These are phyloP conservation scores for Hyphodiscus sp. DNA, from an alignment of 2,329 filamentous ascomycete species.

Conservation along the genomic window DNA sequence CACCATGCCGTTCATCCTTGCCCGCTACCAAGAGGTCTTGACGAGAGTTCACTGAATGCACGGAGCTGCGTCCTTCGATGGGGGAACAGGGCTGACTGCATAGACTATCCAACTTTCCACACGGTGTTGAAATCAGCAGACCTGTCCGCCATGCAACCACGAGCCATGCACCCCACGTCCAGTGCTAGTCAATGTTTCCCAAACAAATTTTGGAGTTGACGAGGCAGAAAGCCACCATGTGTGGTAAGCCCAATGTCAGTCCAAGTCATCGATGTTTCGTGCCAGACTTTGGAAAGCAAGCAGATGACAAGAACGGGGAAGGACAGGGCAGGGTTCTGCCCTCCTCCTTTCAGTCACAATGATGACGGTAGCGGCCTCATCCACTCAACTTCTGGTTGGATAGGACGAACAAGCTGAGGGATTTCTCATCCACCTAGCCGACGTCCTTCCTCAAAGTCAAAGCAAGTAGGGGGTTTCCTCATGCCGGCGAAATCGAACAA, in stretches of 20 bases:
- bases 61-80: constrained; percentile 14
- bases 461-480: not conserved
- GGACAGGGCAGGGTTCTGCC: not conserved
- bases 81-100: constrained; percentile 15
- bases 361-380: not conserved
- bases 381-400: not conserved
- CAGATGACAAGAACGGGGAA: not conserved
- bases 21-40: constrained; percentile 4
- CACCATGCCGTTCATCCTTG: constrained; percentile 21
- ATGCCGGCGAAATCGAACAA: not conserved
- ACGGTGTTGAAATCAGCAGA: constrained; percentile 24
- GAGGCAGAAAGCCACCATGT: constrained; percentile 6
- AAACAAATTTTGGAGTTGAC: constrained; percentile 1
- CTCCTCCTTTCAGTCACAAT: not conserved
- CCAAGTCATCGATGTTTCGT: not conserved
- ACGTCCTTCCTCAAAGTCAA: not conserved
- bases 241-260: not conserved
- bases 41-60: constrained; percentile 1
- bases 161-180: not conserved
- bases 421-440: not conserved
- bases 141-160: constrained; percentile 10
- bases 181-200: not conserved
- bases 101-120: constrained; percentile 18
- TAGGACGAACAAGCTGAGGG: not conserved
- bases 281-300: not conserved